Conservation (phyloP, 2,329 filamentous ascomycete species). For the Stromatinia cepivora region DNA sequence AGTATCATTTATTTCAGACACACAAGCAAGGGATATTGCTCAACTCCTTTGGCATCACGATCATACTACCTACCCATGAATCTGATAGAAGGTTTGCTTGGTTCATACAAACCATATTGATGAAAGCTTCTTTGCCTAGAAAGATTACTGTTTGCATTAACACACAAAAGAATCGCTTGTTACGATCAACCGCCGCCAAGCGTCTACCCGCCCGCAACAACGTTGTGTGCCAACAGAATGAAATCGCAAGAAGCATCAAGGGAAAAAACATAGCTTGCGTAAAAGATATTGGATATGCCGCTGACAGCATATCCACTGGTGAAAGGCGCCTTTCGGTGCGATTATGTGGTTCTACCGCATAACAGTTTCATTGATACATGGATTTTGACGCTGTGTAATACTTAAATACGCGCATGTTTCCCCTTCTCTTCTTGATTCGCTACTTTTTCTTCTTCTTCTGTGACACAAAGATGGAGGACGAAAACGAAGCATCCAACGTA, state of each 20-base stretch:
- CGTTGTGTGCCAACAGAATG: background rate
- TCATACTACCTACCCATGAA: background rate
- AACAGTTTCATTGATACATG: constrained; percentile 6
- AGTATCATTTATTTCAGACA: background rate
- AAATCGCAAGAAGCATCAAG: constrained; percentile 13
- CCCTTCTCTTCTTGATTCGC: background rate
- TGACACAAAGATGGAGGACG: constrained; percentile 12
- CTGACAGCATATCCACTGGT: background rate
- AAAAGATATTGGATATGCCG: background rate
- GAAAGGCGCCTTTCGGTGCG: constrained; percentile 16
- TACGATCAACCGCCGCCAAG: background rate
- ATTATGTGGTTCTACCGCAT: constrained; percentile 7
- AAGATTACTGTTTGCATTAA: background rate
- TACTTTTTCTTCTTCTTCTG: background rate
- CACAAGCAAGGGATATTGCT: background rate
- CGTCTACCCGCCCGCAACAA: background rate
- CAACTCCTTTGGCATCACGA: background rate
- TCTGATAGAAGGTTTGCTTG: background rate
- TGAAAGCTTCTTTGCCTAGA: background rate
- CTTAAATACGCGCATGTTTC: constrained; percentile 11
- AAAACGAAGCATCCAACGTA: constrained; percentile 7
- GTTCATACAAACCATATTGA: background rate
- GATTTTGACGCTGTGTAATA: constrained; percentile 9
- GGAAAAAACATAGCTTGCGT: background rate
- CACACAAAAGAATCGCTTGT: constrained; percentile 1